These are phyloP conservation scores for Fusarium anthophilum DNA, from an alignment of 2,329 filamentous ascomycete species.

Conservation along the genomic window DNA sequence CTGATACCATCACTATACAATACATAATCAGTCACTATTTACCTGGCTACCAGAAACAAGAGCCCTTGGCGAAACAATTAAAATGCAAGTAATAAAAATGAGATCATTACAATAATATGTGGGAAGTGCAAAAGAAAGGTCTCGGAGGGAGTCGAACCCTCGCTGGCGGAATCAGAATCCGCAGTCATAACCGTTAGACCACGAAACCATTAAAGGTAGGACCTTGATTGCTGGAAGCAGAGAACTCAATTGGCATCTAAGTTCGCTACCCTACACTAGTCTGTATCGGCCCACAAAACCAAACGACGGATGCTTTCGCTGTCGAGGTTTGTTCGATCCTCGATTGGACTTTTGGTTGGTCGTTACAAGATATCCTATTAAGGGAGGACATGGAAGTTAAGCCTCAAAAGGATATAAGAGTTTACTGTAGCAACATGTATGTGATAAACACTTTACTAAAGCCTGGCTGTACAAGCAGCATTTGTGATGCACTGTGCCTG, in stretches of 20 bases:
- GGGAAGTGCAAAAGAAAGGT: neutral
- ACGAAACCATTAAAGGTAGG: neutral
- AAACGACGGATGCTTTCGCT: rapidly evolving
- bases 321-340: rapidly evolving
- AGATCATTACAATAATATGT: rapidly evolving
- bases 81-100: neutral
- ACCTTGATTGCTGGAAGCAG: neutral
- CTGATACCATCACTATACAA: neutral
- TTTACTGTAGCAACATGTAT: too few relatives aligned
- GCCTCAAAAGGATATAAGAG: too few relatives aligned
- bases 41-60: rapidly evolving
- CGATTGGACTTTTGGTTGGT: neutral
- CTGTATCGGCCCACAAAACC: rapidly evolving
- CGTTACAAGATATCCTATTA: too few relatives aligned
- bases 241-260: neutral
- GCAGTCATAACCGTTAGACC: slow-evolving; percentile 1
- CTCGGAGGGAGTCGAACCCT: slow-evolving; percentile 1
- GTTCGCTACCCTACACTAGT: neutral
- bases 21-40: neutral
- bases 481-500: too few relatives aligned
- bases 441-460: too few relatives aligned
- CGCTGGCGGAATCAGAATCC: neutral
- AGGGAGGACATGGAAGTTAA: too few relatives aligned
- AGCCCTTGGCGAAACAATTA: too few relatives aligned
- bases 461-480: too few relatives aligned